Percentiles rank a stretch among this genome's conserved stretches.
phyloP scores from a whole-genome alignment of 257 asterid species.

The Solanum pinnatisectum region DNA sequence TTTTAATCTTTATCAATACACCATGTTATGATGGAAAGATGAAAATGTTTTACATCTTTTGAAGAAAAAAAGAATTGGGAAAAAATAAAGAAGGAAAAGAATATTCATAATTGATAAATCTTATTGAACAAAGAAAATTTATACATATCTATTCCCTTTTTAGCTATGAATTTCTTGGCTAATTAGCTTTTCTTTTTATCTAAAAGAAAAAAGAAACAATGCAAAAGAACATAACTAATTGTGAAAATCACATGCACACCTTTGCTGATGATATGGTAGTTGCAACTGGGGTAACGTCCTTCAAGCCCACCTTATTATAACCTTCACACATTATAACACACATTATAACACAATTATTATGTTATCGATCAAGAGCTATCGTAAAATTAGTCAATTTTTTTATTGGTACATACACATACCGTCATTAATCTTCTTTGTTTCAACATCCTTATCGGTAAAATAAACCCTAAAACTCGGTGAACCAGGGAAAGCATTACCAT shows the following conservation, averaged over 20 bases:
- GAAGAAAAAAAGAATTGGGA: neutral
- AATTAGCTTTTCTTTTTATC: neutral
- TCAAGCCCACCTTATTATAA: neutral
- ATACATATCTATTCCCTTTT: neutral
- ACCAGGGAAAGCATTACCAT: slow-evolving; percentile 3
- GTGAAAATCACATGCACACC: neutral
- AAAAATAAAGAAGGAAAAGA: neutral
- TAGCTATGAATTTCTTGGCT: neutral
- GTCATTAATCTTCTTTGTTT: neutral
- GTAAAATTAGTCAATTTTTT: neutral
- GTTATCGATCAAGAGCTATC: neutral
- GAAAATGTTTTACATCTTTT: neutral
- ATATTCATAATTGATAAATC: neutral
- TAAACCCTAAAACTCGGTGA: slow-evolving; percentile 53
- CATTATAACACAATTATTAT: neutral
- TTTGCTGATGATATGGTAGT: neutral
- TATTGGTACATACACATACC: neutral
- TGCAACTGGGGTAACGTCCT: neutral
- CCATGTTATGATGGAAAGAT: neutral
- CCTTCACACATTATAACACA: neutral
- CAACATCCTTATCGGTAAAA: slow-evolving; percentile 8
- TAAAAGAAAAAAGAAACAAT: neutral
- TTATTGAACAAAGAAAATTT: neutral
- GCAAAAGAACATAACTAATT: neutral
- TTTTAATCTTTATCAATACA: neutral